Conservation (phyloP, 164 flowering plant species). For the Nelumbo lutea region DNA sequence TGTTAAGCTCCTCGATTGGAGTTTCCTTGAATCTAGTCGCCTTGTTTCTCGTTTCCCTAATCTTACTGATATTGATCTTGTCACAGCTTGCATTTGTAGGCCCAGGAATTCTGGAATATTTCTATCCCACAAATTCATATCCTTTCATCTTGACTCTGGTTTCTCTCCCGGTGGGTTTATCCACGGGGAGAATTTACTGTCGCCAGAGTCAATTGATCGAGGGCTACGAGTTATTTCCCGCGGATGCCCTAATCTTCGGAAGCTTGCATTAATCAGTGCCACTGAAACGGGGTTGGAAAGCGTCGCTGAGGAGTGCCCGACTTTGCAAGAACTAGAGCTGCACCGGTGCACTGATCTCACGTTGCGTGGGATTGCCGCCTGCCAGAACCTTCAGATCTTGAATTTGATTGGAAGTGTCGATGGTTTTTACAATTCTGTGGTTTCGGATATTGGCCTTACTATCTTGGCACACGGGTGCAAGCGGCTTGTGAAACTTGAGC, state of each 20-base stretch:
- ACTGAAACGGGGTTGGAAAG: constrained; percentile 58
- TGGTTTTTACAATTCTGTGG: constrained; percentile 52
- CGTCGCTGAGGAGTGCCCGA: constrained; percentile 68
- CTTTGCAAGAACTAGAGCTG: constrained; percentile 79
- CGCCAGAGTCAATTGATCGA: constrained; percentile 37
- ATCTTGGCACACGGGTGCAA: constrained; percentile 86
- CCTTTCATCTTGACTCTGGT: constrained; percentile 36
- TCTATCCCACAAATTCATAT: constrained; percentile 29
- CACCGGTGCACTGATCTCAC: constrained; percentile 63
- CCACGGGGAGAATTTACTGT: constrained; percentile 26
- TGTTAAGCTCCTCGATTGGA: constrained; percentile 63
- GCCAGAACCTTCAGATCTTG: constrained; percentile 70
- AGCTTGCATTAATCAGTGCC: constrained; percentile 47
- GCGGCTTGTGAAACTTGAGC: constrained; percentile 82
- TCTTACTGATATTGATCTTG: constrained; percentile 39
- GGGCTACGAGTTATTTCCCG: constrained; percentile 54
- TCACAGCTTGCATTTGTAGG: constrained; percentile 30
- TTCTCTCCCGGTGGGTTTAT: constrained; percentile 20
- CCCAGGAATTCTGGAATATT: constrained; percentile 29
- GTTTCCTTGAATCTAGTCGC: constrained; percentile 57
- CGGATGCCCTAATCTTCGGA: constrained; percentile 72
- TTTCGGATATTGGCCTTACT: constrained; percentile 85
- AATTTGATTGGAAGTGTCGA: constrained; percentile 57
- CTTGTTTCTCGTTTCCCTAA: constrained; percentile 65
- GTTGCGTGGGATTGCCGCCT: constrained; percentile 61